A percentile compares a stretch with the other conserved stretches of the same genome.
These are phyloP conservation scores for Trichosporon coremiiforme DNA, from an alignment of 1,284 basidiomycete species.

Conservation along the genomic window DNA sequence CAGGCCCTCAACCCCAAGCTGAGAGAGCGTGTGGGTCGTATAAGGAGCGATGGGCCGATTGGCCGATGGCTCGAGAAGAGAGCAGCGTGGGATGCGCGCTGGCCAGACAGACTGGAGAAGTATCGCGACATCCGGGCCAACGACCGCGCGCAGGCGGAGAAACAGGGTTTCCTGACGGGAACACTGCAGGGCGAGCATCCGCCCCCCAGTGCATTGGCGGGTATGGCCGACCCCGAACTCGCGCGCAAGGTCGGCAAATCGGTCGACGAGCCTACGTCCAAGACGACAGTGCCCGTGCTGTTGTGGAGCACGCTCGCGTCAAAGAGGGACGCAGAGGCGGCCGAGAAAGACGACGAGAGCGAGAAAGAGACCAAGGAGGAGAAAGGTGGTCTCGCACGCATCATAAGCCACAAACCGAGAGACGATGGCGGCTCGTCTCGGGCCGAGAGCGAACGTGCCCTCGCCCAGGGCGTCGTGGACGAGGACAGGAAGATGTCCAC, in stretches of 20 bases:
- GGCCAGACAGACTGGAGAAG: slow-evolving; percentile 40
- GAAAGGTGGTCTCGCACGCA: not conserved
- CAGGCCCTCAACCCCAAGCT: slow-evolving; percentile 46
- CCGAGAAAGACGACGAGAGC: slow-evolving; percentile 29
- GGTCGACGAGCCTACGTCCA: slow-evolving; percentile 49
- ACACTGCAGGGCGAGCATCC: slow-evolving; percentile 45
- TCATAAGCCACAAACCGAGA: not conserved
- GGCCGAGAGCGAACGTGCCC: not conserved
- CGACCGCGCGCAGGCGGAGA: slow-evolving; percentile 43
- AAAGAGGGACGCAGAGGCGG: slow-evolving; percentile 42
- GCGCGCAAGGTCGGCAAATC: slow-evolving; percentile 48
- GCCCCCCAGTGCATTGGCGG: slow-evolving; percentile 48
- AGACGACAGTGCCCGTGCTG: slow-evolving; percentile 42
- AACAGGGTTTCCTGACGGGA: slow-evolving; percentile 52
- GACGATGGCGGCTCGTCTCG: not conserved
- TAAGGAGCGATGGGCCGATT: slow-evolving; percentile 50
- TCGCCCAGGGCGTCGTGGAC: not conserved
- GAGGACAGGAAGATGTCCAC: not conserved
- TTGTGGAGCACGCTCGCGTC: slow-evolving; percentile 51
- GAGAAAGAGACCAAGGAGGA: not conserved
- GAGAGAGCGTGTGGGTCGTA: slow-evolving; percentile 43
- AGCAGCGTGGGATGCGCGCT: slow-evolving; percentile 50
- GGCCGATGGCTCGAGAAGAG: slow-evolving; percentile 51
- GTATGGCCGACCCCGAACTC: slow-evolving; percentile 40
- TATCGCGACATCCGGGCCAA: slow-evolving; percentile 39